Conservation (phyloP, 202 grass and related monocot genomes). For the Saccharum hybrid region DNA sequence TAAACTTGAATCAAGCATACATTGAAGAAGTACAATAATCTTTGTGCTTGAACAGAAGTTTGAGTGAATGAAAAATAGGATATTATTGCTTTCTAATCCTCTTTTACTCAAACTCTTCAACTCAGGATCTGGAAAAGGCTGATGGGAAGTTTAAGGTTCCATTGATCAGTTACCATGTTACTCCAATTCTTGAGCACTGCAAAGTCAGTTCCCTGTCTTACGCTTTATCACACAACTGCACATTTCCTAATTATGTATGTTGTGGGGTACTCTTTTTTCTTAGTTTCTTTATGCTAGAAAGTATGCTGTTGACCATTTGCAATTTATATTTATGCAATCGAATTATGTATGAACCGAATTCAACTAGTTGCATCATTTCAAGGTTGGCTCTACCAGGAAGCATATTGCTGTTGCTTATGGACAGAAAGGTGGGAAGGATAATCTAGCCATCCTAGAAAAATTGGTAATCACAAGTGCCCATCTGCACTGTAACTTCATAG, state of each 20-base stretch:
- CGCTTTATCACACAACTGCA: conserved; percentile 4
- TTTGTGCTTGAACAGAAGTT: conserved; percentile 43
- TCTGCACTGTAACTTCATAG: conserved; percentile 12
- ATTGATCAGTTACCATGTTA: conserved; percentile 76
- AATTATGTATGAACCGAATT: conserved; percentile 19
- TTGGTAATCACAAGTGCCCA: conserved; percentile 63
- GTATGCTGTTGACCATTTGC: conserved; percentile 11
- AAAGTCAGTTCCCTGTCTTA: conserved; percentile 58
- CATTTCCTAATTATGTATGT: conserved; percentile 17
- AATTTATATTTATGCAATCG: background rate
- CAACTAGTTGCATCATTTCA: conserved; percentile 42
- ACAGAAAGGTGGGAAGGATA: conserved; percentile 88
- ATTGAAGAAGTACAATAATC: conserved; percentile 10
- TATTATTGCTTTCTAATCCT: conserved; percentile 23
- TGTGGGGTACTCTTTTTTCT: conserved; percentile 4
- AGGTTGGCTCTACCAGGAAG: conserved; percentile 83
- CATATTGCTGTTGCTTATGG: conserved; percentile 77
- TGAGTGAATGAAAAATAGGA: conserved; percentile 10
- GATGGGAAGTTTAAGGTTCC: conserved; percentile 76
- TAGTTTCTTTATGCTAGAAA: background rate
- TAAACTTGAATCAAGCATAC: conserved; percentile 18
- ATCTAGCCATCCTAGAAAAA: conserved; percentile 80
- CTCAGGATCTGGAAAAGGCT: conserved; percentile 81
- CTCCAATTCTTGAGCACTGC: conserved; percentile 95
- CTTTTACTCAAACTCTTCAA: conserved; percentile 32